A percentile compares a stretch with the other conserved stretches of the same genome.
These are phyloP conservation scores for Phialemoniopsis sp. DNA, from an alignment of 2,329 filamentous ascomycete species.

Conservation along the genomic window DNA sequence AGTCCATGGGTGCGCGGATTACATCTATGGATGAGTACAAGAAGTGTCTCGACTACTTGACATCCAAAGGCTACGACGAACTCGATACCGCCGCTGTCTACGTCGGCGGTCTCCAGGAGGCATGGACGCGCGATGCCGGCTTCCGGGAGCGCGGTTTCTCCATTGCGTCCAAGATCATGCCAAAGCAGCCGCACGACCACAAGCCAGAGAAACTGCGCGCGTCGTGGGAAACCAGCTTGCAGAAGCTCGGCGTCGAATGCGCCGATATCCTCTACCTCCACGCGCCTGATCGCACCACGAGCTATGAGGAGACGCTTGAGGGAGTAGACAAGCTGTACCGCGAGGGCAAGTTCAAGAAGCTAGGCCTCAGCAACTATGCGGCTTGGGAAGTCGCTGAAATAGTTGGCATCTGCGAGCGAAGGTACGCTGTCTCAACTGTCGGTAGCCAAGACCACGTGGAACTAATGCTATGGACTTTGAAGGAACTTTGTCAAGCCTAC, in stretches of 20 bases:
- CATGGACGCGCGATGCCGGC: conserved; percentile 66
- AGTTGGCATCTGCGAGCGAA: conserved; percentile 62
- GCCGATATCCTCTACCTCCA: conserved; percentile 80
- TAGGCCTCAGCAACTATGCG: conserved; percentile 70
- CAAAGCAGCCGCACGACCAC: conserved; percentile 53
- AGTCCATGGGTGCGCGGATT: conserved; percentile 62
- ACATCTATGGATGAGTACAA: conserved; percentile 65
- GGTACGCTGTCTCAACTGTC: no score
- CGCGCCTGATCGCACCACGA: conserved; percentile 39
- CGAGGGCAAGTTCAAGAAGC: conserved; percentile 64
- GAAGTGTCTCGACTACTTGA: conserved; percentile 68
- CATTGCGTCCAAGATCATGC: conserved; percentile 70
- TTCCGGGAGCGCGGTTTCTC: conserved; percentile 78
- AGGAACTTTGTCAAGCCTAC: conserved; percentile 66
- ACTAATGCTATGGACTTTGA: no score
- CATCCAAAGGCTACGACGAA: conserved; percentile 77
- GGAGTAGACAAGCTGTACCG: conserved; percentile 67
- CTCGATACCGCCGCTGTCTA: conserved; percentile 81
- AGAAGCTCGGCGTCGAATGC: conserved; percentile 65
- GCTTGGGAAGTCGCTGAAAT: conserved; percentile 76
- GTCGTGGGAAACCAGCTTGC: conserved; percentile 62
- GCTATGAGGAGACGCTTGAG: conserved; percentile 58
- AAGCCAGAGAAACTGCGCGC: conserved; percentile 57
- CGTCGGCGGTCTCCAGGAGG: conserved; percentile 69
- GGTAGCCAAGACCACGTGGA: no score